Evolutionary conservation across 768 basidiomycete genomes (phyloP).

Genomic region (Infundibulicybe gibba): DNA sequence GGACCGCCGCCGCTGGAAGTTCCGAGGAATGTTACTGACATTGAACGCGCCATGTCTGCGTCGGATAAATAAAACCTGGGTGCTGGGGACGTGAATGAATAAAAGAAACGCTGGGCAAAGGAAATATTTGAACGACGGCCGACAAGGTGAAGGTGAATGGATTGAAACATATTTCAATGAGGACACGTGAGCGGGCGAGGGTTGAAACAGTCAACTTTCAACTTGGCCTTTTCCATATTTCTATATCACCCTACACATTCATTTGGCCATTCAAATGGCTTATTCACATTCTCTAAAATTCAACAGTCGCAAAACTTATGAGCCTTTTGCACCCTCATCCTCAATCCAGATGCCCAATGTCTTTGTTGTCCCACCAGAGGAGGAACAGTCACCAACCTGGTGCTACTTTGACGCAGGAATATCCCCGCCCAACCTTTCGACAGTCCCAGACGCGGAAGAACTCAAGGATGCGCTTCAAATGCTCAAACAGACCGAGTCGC

Average conservation of each 20-base stretch:
- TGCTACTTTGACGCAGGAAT: constrained; percentile 53
- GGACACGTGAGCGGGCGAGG: too few species aligned
- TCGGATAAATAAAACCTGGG: not conserved
- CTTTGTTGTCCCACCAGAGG: constrained; percentile 55
- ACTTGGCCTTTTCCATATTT: too few species aligned
- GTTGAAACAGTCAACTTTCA: too few species aligned
- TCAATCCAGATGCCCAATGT: constrained; percentile 40
- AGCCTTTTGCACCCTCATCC: not conserved
- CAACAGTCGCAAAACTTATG: too few species aligned
- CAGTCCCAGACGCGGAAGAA: constrained; percentile 24
- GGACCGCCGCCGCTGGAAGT: constrained; percentile 80
- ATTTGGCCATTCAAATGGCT: too few species aligned
- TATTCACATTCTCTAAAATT: too few species aligned
- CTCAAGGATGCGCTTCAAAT: constrained; percentile 25
- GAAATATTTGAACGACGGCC: too few species aligned
- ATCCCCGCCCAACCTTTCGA: constrained; percentile 11
- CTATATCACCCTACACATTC: too few species aligned
- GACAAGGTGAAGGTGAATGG: too few species aligned
- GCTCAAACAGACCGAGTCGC: constrained; percentile 9
- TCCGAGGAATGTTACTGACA: constrained; percentile 70
- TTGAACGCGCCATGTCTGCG: constrained; percentile 30
- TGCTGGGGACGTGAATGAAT: too few species aligned
- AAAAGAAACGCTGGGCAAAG: too few species aligned
- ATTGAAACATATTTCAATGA: too few species aligned
- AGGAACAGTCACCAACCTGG: constrained; percentile 51